A percentile compares a stretch with the other conserved stretches of the same genome.
These are phyloP conservation scores for Neocatenulostroma microsporum DNA, from an alignment of 2,329 filamentous ascomycete genomes.

Conservation along the genomic window DNA sequence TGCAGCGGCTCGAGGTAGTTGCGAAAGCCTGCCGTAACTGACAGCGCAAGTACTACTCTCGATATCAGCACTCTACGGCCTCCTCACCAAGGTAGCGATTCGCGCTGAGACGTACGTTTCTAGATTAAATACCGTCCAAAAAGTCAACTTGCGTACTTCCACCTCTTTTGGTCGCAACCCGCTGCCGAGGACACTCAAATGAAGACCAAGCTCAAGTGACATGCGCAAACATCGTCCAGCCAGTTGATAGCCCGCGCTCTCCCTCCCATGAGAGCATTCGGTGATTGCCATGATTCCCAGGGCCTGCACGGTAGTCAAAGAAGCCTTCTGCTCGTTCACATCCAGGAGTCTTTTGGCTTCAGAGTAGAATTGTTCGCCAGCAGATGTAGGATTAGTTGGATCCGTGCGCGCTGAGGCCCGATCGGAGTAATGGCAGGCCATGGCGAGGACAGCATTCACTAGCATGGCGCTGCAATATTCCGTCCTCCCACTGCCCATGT, in stretches of 20 bases:
- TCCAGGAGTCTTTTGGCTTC: conserved; percentile 57
- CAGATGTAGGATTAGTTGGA: conserved; percentile 54
- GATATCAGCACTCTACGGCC: too few species aligned
- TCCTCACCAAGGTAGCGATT: too few species aligned
- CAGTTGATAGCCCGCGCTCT: conserved; percentile 66
- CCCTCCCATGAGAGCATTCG: conserved; percentile 60
- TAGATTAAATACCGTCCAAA: conserved; percentile 46
- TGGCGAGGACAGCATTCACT: conserved; percentile 28
- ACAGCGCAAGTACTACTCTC: conserved; percentile 41
- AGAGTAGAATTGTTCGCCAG: conserved; percentile 67
- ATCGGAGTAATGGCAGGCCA: conserved; percentile 44
- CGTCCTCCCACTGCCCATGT: conserved; percentile 53
- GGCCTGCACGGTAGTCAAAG: conserved; percentile 64
- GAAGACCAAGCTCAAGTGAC: conserved; percentile 63
- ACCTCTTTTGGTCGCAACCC: conserved; percentile 35
- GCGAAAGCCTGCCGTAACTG: conserved; percentile 40
- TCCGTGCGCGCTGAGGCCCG: conserved; percentile 57
- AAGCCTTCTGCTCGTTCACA: conserved; percentile 51
- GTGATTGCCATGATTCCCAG: conserved; percentile 68
- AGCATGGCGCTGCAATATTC: conserved; percentile 56
- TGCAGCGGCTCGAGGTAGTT: conserved; percentile 42
- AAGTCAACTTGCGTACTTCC: conserved; percentile 45
- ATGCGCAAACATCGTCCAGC: conserved; percentile 65
- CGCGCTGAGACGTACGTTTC: conserved; percentile 41
- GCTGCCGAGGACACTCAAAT: conserved; percentile 38